Percentiles rank a stretch among this genome's conserved stretches.
phyloP scores from a whole-genome alignment of 169 alveolate species.

The Eimeria sp. region DNA sequence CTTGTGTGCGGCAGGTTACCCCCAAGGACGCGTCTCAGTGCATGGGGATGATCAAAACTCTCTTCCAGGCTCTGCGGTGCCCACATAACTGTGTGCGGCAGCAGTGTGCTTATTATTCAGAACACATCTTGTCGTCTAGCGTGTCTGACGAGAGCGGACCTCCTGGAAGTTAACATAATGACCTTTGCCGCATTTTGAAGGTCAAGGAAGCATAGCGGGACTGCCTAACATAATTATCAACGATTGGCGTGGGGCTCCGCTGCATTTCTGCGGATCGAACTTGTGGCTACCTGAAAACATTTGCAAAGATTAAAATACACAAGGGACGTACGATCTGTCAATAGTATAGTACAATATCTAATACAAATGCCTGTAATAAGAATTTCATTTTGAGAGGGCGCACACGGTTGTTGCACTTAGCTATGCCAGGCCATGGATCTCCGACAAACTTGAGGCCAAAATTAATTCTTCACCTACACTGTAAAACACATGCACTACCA shows the following conservation, averaged over 20 bases:
- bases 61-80: neutral
- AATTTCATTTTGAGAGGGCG: neutral
- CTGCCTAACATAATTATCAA: neutral
- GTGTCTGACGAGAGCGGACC: neutral
- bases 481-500: neutral
- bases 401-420: neutral
- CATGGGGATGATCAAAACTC: neutral
- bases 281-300: neutral
- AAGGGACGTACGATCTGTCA: neutral
- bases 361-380: neutral
- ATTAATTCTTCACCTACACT: neutral
- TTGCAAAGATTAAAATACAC: neutral
- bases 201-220: neutral
- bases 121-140: neutral
- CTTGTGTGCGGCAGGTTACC: neutral
- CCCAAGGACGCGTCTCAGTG: neutral
- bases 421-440: neutral
- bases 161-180: neutral
- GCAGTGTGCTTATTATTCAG: neutral
- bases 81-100: neutral
- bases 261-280: neutral
- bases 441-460: neutral
- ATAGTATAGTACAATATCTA: neutral
- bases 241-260: neutral
- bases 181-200: neutral